Conservation (phyloP, 441 rosid species). For the Mallotus repandus region DNA sequence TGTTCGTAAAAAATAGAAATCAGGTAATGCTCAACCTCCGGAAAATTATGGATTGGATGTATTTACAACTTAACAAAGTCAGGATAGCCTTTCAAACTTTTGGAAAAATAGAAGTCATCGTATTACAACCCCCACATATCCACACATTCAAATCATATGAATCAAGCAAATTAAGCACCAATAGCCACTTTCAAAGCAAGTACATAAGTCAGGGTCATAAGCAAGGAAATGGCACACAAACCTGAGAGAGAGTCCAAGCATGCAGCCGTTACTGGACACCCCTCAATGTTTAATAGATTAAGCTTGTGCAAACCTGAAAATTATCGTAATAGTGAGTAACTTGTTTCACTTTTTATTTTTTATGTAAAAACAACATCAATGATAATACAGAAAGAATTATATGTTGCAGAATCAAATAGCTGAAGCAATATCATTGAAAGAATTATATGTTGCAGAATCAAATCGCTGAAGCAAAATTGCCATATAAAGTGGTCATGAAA, state of each 20-base stretch:
- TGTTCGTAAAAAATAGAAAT: no score
- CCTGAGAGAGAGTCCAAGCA: slow-evolving; percentile 76
- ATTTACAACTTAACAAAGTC: neutral
- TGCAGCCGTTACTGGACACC: slow-evolving; percentile 71
- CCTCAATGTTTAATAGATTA: slow-evolving; percentile 66
- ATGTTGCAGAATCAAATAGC: no score
- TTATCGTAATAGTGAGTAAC: no score
- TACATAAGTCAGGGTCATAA: neutral
- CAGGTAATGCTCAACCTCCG: neutral
- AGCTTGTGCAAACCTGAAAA: slow-evolving; percentile 64
- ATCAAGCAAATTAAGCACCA: slow-evolving; percentile 2
- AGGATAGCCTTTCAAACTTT: neutral
- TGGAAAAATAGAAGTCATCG: neutral
- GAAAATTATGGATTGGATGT: no score
- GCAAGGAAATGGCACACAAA: slow-evolving; percentile 15
- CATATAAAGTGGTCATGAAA: neutral
- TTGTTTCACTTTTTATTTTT: neutral
- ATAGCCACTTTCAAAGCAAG: neutral
- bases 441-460: neutral
- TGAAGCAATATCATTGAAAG: no score
- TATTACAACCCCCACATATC: neutral
- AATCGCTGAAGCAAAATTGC: neutral
- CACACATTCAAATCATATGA: neutral
- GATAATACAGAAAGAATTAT: no score
- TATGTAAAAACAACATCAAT: neutral